Evolutionary conservation across 1,284 basidiomycete species (phyloP), one percentile per base, ranked within the genome.

Genomic region (Taiwanofungus camphoratus): DNA sequence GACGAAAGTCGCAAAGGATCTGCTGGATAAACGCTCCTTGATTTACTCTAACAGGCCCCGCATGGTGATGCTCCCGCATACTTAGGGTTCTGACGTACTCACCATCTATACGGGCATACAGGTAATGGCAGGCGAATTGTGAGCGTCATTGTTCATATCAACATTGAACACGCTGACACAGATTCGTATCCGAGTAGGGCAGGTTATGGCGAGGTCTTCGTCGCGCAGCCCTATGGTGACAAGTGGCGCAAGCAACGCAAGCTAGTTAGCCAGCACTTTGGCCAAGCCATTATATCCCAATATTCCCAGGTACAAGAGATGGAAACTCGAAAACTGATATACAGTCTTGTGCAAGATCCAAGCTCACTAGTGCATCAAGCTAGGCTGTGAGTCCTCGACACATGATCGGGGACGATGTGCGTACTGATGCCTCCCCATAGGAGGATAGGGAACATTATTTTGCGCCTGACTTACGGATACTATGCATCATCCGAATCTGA

Each of bases 391-490:
- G 33, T 34, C 11, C 18, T 34, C n/a, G n/a, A n/a, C n/a, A n/a
- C n/a, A n/a, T n/a, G n/a, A n/a, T n/a, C n/a, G n/a, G n/a, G n/a
- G n/a, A n/a, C n/a, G n/a, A n/a, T n/a, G n/a, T n/a, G n/a, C n/a
- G n/a, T n/a, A n/a, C n/a, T n/a, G n/a, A n/a, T n/a, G n/a, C n/a
- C n/a, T n/a, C n/a, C n/a, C n/a, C n/a, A n/a, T 20, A 44, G 42
- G 19, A 26, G 36, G 5, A 44, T 44, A 1, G 60, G 58, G 2
- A 50, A 53, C 2, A 56, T 64, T 24, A 58, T 63, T 27, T 46
- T 64, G 27, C 54, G 49, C 44, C 46, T 59, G 29, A 48, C 56
- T 4, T 55, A 64, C 39, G 61, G 62, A 1, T 60, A 62, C 39
- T 35, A 52, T 21, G 51, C 60, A 16, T 37, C 49, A 29, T 49